Evolutionary conservation across 2,329 filamentous ascomycete species (phyloP).

Genomic region (Penicillium sp.): DNA sequence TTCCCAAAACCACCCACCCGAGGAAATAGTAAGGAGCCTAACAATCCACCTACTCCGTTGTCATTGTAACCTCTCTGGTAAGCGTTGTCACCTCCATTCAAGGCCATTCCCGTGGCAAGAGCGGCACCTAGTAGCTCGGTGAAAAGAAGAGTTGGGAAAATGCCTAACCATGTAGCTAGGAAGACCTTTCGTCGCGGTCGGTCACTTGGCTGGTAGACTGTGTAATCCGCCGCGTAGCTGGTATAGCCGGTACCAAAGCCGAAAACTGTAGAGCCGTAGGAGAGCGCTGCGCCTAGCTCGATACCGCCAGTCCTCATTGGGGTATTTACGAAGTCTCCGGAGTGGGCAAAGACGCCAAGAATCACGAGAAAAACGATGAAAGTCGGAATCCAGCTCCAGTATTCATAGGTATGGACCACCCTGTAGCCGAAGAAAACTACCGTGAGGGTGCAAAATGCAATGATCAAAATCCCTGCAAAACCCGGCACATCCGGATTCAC

Average conservation of each 20-base stretch:
- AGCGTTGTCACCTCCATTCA: constrained; percentile 57
- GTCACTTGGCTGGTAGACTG: constrained; percentile 73
- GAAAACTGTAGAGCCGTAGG: constrained; percentile 68
- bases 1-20: constrained; percentile 67
- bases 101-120: constrained; percentile 65
- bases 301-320: constrained; percentile 62
- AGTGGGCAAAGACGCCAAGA: constrained; percentile 68
- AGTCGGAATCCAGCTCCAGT: constrained; percentile 73
- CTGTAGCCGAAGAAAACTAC: constrained; percentile 75
- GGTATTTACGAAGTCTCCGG: constrained; percentile 65
- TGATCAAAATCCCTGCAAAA: constrained; percentile 74
- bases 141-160: constrained; percentile 73
- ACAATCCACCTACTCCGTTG: constrained; percentile 68
- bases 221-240: constrained; percentile 75
- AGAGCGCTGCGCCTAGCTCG: constrained; percentile 66
- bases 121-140: constrained; percentile 73
- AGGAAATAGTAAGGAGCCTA: constrained; percentile 66
- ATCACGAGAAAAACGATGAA: constrained; percentile 74
- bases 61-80: constrained; percentile 60
- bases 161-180: constrained; percentile 68
- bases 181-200: constrained; percentile 68
- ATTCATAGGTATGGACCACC: constrained; percentile 76
- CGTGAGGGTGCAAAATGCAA: constrained; percentile 67
- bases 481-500: constrained; percentile 72
- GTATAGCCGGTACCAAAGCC: constrained; percentile 75